These are phyloP conservation scores for Sordariomycetes sp. DNA, from an alignment of 2,329 filamentous ascomycete species.

Conservation along the genomic window DNA sequence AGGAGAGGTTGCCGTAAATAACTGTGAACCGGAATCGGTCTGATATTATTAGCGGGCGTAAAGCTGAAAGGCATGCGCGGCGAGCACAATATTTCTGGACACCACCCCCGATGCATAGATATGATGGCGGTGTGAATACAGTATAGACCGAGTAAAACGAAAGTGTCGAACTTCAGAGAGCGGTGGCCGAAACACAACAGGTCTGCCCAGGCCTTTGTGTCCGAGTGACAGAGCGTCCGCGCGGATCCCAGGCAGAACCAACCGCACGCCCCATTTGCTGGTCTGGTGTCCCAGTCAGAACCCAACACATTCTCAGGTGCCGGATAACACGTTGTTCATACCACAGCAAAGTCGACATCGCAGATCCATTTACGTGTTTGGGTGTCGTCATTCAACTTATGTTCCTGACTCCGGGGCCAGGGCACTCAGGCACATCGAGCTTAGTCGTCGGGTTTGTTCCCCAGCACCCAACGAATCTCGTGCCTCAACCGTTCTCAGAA, in stretches of 20 bases:
- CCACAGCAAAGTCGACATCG: neutral
- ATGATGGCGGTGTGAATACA: too few relatives aligned
- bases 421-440: neutral
- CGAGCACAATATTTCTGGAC: neutral
- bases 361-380: neutral
- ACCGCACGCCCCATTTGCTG: neutral
- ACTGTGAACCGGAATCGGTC: neutral
- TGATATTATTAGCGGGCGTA: neutral
- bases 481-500: neutral
- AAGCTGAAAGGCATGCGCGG: neutral
- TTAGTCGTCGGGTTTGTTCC: neutral
- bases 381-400: neutral
- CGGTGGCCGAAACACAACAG: neutral
- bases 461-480: neutral
- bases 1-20: constrained; percentile 27
- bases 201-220: neutral
- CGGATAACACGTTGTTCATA: neutral
- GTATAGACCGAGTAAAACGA: too few relatives aligned
- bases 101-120: too few relatives aligned
- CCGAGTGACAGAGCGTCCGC: neutral
- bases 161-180: too few relatives aligned
- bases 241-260: neutral
- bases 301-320: neutral
- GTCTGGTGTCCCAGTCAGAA: neutral
- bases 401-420: neutral